These are phyloP conservation scores for Vitis riparia DNA, from an alignment of 164 flowering plant species.

Conservation along the genomic window DNA sequence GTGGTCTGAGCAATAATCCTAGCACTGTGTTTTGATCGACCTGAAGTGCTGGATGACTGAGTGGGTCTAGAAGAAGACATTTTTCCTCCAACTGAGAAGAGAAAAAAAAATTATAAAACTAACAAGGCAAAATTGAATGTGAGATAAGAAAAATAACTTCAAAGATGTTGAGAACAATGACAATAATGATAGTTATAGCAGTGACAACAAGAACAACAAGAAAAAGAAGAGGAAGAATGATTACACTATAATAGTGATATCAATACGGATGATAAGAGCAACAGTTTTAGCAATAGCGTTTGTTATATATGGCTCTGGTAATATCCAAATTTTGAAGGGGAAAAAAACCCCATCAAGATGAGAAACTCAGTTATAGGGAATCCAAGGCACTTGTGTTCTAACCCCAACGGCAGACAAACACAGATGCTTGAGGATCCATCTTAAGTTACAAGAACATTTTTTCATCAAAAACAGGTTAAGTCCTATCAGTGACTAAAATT, in stretches of 20 bases:
- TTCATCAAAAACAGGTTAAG: neutral
- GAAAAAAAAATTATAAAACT: neutral
- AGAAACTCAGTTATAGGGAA: neutral
- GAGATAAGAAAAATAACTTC: neutral
- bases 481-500: neutral
- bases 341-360: neutral
- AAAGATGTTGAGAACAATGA: neutral
- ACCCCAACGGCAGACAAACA: neutral
- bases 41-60: slow-evolving; percentile 57
- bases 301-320: neutral
- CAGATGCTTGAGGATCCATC: neutral
- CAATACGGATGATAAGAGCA: too few relatives aligned
- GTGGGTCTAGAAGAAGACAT: slow-evolving; percentile 76
- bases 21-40: slow-evolving; percentile 70
- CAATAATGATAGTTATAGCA: neutral
- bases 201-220: neutral
- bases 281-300: too few relatives aligned
- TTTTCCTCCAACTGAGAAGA: slow-evolving; percentile 11
- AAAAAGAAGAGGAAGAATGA: neutral
- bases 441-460: neutral
- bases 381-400: neutral
- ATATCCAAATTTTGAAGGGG: neutral
- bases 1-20: slow-evolving; percentile 85
- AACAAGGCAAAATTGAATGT: neutral
- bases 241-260: too few relatives aligned